Conservation (phyloP, 2,329 filamentous ascomycete species). For the Aulographum hederae region DNA sequence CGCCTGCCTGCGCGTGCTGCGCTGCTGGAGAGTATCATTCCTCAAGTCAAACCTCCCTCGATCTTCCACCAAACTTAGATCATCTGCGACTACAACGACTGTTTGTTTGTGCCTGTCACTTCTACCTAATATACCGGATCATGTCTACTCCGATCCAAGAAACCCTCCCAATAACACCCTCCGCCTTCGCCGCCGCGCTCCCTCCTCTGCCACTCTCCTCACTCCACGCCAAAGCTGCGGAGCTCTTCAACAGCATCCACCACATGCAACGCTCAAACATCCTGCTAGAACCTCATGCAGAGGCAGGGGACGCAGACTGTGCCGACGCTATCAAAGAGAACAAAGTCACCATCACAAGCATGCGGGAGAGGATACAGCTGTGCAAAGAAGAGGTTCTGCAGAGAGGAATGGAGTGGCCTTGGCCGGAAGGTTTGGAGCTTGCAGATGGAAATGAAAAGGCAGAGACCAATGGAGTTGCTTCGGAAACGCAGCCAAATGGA, state of each 20-base stretch:
- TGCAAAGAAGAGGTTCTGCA: slow-evolving; percentile 47
- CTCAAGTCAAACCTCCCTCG: too few relatives aligned
- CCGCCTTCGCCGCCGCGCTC: slow-evolving; percentile 49
- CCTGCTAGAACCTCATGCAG: slow-evolving; percentile 34
- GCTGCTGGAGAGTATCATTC: too few relatives aligned
- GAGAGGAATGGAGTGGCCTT: slow-evolving; percentile 33
- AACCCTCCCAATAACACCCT: slow-evolving; percentile 39
- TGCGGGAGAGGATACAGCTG: slow-evolving; percentile 46
- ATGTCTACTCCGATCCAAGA: too few relatives aligned
- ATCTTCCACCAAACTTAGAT: too few relatives aligned
- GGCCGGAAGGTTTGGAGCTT: slow-evolving; percentile 7
- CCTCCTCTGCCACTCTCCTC: slow-evolving; percentile 44
- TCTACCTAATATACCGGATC: too few relatives aligned
- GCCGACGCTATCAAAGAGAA: slow-evolving; percentile 59
- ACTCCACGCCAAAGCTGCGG: slow-evolving; percentile 57
- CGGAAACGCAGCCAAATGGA: not conserved
- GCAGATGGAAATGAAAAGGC: slow-evolving; percentile 5
- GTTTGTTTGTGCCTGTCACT: too few relatives aligned
- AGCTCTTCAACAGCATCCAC: slow-evolving; percentile 55
- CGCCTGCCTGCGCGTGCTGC: too few relatives aligned
- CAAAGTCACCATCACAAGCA: slow-evolving; percentile 46
- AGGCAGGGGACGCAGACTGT: slow-evolving; percentile 54
- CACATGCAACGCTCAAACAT: slow-evolving; percentile 56
- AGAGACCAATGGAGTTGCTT: slow-evolving; percentile 2
- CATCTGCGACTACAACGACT: too few relatives aligned